Base-by-base conservation (phyloP, 495 filamentous ascomycete genomes). In the Mycothermus thermophilus region DNA sequence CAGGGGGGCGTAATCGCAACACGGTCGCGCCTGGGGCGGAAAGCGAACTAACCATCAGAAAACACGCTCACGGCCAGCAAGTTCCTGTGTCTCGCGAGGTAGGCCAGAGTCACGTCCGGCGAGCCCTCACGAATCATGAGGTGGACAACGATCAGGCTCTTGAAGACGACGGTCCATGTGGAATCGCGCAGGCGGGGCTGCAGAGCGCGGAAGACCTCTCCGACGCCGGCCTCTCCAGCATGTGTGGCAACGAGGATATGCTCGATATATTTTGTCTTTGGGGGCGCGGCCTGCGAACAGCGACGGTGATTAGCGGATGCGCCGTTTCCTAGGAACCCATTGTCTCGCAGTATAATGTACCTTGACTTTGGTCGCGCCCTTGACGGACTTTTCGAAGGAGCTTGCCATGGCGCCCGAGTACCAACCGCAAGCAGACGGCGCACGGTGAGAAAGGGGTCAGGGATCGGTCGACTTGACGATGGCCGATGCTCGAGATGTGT, bases 241-340 rank as follows among this genome's bases (percentile, higher is more conserved):
- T 95, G 85, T 21, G 90, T 99, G 41, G 90, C 92, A 46, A 93
- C 71, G 13, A 99, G 71, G 52, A 99, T 94, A 51, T 94, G 84
- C 56, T 99, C 92, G 62, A 99, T 87, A 64, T 99, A 97, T 66
- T 99, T 99, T 31, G 92, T 88, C 66, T 99, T 99, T 15, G 90
- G 90, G 40, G 90, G 80, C 34, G 92, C 90, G 59, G 86, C 80
- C 81, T 93, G 34, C 27, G 8, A 11, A n/a, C 12, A 24, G 30
- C 27, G 31, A 15, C 14, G 29, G 25, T 18, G 25, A 40, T 52
- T 18, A 49, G 42, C 34, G n/a, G 23, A 9, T 21, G 3, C 20
- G 5, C 8, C 24, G 16, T 15, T n/a, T 32, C 9, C 10, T 15
- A 3, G 0, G 33, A 11, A 25, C 6, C 22, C 6, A 25, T 25